A percentile compares a stretch with the other conserved stretches of the same genome.
These are phyloP conservation scores for Chenopodium formosanum DNA, from an alignment of 148 eudicot genomes.

Conservation along the genomic window DNA sequence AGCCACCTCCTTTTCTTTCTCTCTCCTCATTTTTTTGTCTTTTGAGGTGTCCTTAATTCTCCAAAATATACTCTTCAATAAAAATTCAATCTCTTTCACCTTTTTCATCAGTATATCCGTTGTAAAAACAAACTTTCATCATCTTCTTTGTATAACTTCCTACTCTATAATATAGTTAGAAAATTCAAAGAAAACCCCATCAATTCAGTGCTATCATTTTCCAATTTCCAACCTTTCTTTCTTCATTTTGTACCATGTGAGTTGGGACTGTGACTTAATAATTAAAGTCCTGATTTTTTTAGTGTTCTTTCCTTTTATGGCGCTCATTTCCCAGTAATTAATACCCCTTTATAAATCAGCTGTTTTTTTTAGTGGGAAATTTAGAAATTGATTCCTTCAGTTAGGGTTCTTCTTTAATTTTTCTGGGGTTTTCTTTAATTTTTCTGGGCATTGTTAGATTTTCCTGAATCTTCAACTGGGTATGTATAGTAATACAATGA, in stretches of 20 bases:
- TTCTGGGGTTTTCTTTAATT: not conserved
- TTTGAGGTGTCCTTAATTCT: conserved; percentile 16
- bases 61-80: not conserved
- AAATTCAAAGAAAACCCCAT: conserved; percentile 1
- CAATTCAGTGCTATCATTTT: conserved; percentile 25
- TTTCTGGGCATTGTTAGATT: conserved; percentile 9
- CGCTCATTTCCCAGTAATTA: not conserved
- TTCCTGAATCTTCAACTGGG: conserved; percentile 22
- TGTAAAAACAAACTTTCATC: conserved; percentile 5
- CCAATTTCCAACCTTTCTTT: conserved; percentile 12
- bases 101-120: not conserved
- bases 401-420: conserved; percentile 9
- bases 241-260: conserved; percentile 28
- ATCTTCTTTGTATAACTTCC: conserved; percentile 4
- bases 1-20: not conserved
- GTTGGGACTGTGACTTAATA: conserved; percentile 3
- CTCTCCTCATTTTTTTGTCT: conserved; percentile 3
- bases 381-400: not conserved
- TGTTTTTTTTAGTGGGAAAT: not conserved
- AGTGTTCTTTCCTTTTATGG: conserved; percentile 6
- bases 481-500: conserved; percentile 14
- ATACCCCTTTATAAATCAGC: conserved; percentile 5
- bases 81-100: not conserved
- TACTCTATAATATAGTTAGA: not conserved
- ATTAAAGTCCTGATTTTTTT: conserved; percentile 11